Conservation (phyloP, 1,284 basidiomycete genomes). For the Boletus mariae region DNA sequence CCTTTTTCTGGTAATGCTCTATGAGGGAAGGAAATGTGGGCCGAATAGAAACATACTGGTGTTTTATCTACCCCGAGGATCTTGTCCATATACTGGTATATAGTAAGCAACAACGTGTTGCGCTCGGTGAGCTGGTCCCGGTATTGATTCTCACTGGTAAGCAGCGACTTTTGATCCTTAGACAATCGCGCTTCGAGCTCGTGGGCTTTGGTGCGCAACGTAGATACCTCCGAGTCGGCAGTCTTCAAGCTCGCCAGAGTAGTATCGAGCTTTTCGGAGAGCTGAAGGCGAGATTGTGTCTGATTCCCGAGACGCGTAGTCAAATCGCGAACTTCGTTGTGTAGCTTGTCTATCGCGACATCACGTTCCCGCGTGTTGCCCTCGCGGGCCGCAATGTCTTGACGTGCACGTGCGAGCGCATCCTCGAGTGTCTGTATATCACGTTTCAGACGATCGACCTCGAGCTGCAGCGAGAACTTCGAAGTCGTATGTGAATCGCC, state of each 20-base stretch:
- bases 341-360: slow-evolving; percentile 51
- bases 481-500: slow-evolving; percentile 79
- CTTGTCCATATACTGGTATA: slow-evolving; percentile 95
- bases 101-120: slow-evolving; percentile 86
- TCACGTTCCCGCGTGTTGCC: slow-evolving; percentile 33
- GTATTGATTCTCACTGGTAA: slow-evolving; percentile 75
- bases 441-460: slow-evolving; percentile 84
- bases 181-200: slow-evolving; percentile 81
- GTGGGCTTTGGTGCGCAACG: slow-evolving; percentile 56
- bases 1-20: slow-evolving; percentile 54
- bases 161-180: slow-evolving; percentile 77
- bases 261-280: slow-evolving; percentile 83
- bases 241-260: slow-evolving; percentile 58
- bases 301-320: slow-evolving; percentile 74
- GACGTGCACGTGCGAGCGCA: slow-evolving; percentile 71
- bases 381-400: slow-evolving; percentile 62
- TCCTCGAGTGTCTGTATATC: slow-evolving; percentile 81
- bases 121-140: slow-evolving; percentile 90
- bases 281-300: slow-evolving; percentile 78
- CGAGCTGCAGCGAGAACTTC: slow-evolving; percentile 84
- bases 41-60: slow-evolving; percentile 50
- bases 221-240: slow-evolving; percentile 62
- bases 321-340: slow-evolving; percentile 77
- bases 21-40: slow-evolving; percentile 1
- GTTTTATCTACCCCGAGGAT: slow-evolving; percentile 86